Evolutionary conservation across 179 eudicot species (phyloP).

Genomic region (Corrigiola litoralis): DNA sequence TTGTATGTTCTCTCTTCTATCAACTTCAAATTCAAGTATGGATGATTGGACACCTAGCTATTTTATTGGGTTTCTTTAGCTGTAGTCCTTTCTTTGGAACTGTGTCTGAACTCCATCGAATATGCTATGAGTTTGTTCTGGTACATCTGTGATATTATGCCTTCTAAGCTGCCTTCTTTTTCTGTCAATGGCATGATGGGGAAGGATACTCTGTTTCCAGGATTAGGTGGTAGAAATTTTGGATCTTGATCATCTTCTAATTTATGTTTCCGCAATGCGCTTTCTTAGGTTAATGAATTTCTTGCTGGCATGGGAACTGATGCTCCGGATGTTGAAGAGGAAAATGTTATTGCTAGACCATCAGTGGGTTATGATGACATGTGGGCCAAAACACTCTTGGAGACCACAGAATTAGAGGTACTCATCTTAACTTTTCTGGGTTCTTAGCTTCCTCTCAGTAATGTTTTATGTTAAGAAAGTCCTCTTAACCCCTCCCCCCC

Average conservation of each 20-base stretch:
- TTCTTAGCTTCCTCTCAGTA: background rate
- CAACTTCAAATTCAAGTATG: too few relatives aligned
- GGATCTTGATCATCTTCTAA: background rate
- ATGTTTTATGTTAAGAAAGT: background rate
- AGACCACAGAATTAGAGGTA: conserved; percentile 84
- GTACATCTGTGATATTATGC: too few relatives aligned
- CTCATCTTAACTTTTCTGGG: background rate
- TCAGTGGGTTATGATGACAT: conserved; percentile 90
- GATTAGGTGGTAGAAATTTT: too few relatives aligned
- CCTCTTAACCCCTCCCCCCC: background rate
- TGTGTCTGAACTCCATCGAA: too few relatives aligned
- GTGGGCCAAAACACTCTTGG: conserved; percentile 99
- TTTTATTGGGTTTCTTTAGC: too few relatives aligned
- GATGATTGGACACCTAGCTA: too few relatives aligned
- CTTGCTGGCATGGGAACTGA: conserved; percentile 99
- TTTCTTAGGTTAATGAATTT: conserved; percentile 86
- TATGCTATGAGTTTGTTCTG: too few relatives aligned
- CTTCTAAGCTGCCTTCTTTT: too few relatives aligned
- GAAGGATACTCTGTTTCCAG: too few relatives aligned
- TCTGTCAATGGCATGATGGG: too few relatives aligned
- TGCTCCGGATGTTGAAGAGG: conserved; percentile 99
- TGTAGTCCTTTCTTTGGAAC: too few relatives aligned
- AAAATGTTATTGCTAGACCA: conserved; percentile 71
- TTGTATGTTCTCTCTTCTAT: too few relatives aligned
- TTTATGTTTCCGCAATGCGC: background rate